Base-by-base conservation (phyloP, 345 rosid genomes). In the Salix purpurea region DNA sequence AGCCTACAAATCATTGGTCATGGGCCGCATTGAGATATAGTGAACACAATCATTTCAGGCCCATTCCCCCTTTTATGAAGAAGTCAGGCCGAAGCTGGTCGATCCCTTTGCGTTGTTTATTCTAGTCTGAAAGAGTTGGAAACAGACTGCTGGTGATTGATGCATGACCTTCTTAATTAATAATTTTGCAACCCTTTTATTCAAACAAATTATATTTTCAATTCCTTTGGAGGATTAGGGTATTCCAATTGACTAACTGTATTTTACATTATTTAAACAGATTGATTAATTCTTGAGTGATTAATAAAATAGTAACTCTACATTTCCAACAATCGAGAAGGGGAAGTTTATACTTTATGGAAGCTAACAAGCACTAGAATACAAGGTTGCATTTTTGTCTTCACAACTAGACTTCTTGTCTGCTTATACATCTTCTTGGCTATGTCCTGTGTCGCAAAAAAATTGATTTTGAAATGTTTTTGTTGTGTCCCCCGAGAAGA, bases 301-400 rank as follows among this genome's bases (percentile, higher is more conserved):
- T 60, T 40, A 54, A 74, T 26, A 8, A 62, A 72, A 16, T 14
- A 73, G 48, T 18, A 78, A 34, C 37, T 46, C 56, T 81, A 74
- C 54, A 70, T 76, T 75, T 48, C 69, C 87, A 52, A 61, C 62
- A 82, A 50, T 34, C 36, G 42, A 58, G 60, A 71, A 58, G 12
- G 7, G 64, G 26, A 23, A 71, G 50, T 32, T 7, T 32, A 58
- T 10, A 40, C 1, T 40, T 40, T 40, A 40, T 13, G 8, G 30
- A 69, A 62, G 23, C 26, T 36, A 60, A 77, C 81, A 75, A 75
- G 39, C 28, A 68, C 73, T 72, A 73, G 26, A 79, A 7, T 48
- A 70, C 75, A 77, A 11, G 14, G 84, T 81, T 73, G 26, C 75
- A 18, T 67, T 83, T 5, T 77, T 82, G 89, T 82, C 85, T 76